A percentile compares a stretch with the other conserved stretches of the same genome.
Conservation (phyloP, 2,329 filamentous ascomycete genomes). For the Talaromyces sp. region DNA sequence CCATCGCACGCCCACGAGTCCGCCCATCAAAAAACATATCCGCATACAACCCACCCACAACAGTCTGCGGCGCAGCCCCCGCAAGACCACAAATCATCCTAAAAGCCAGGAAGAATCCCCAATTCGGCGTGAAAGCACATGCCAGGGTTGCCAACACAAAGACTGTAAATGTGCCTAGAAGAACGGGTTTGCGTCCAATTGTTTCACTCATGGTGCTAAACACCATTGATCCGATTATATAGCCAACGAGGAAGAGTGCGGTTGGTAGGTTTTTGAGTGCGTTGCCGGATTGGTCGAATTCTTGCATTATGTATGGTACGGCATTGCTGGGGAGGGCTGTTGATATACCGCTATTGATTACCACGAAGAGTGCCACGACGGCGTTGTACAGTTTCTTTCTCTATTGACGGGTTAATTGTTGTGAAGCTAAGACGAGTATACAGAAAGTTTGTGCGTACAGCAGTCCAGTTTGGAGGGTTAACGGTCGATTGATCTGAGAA, state of each 20-base stretch:
- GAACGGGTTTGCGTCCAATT: conserved; percentile 32
- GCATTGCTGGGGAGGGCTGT: conserved; percentile 42
- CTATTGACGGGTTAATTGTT: conserved; percentile 2
- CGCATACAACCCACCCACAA: conserved; percentile 41
- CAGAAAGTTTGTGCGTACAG: conserved; percentile 24
- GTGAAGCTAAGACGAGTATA: neutral
- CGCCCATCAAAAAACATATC: conserved; percentile 38
- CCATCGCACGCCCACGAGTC: conserved; percentile 23
- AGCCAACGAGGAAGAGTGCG: conserved; percentile 28
- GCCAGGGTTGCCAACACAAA: conserved; percentile 31
- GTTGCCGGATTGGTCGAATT: conserved; percentile 31
- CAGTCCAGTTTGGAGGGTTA: conserved; percentile 31
- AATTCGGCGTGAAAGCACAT: conserved; percentile 39
- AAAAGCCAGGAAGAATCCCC: conserved; percentile 35
- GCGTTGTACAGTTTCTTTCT: conserved; percentile 33
- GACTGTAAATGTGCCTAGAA: conserved; percentile 40
- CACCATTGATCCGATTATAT: conserved; percentile 33
- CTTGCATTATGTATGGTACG: conserved; percentile 36
- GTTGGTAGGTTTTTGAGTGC: conserved; percentile 30
- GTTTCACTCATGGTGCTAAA: conserved; percentile 37
- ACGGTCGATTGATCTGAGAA: conserved; percentile 27
- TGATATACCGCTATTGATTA: conserved; percentile 41
- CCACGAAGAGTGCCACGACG: conserved; percentile 28
- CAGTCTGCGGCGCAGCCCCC: conserved; percentile 37
- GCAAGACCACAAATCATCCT: conserved; percentile 37